Evolutionary conservation across 495 filamentous ascomycete genomes (phyloP).

Genomic region (Parathielavia appendiculata): DNA sequence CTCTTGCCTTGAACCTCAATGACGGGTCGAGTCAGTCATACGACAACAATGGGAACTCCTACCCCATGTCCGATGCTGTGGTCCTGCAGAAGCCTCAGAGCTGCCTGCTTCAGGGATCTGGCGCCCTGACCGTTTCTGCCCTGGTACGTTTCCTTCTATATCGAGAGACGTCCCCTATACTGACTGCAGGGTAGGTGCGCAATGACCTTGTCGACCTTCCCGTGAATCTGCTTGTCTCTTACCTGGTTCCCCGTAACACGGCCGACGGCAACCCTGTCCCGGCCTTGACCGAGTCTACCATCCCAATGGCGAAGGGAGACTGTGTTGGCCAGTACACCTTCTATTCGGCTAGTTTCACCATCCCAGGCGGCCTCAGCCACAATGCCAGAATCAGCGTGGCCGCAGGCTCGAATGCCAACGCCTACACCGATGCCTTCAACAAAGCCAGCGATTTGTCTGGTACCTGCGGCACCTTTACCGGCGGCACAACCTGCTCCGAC

Average conservation of each 20-base stretch:
- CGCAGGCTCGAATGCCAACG: slow-evolving; percentile 34
- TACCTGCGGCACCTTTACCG: slow-evolving; percentile 35
- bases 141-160: slow-evolving; percentile 26
- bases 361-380: slow-evolving; percentile 42
- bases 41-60: slow-evolving; percentile 47
- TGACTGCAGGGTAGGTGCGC: slow-evolving; percentile 37
- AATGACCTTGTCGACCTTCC: slow-evolving; percentile 42
- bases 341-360: slow-evolving; percentile 45
- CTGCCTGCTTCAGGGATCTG: slow-evolving; percentile 40
- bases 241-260: slow-evolving; percentile 43
- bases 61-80: slow-evolving; percentile 41
- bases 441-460: slow-evolving; percentile 37
- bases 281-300: slow-evolving; percentile 36
- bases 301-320: slow-evolving; percentile 45
- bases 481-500: slow-evolving; percentile 23
- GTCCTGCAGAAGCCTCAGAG: slow-evolving; percentile 45
- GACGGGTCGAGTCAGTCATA: slow-evolving; percentile 38
- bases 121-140: slow-evolving; percentile 39
- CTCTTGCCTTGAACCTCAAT: slow-evolving; percentile 36
- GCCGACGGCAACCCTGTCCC: slow-evolving; percentile 45
- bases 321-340: slow-evolving; percentile 52
- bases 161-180: neutral
- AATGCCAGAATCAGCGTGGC: slow-evolving; percentile 47
- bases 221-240: slow-evolving; percentile 41
- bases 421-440: slow-evolving; percentile 38